A percentile compares a stretch with the other conserved stretches of the same genome.
These are phyloP conservation scores for Linnemannia elongata DNA, from an alignment of 192 early-diverging fungal genomes.

Conservation along the genomic window DNA sequence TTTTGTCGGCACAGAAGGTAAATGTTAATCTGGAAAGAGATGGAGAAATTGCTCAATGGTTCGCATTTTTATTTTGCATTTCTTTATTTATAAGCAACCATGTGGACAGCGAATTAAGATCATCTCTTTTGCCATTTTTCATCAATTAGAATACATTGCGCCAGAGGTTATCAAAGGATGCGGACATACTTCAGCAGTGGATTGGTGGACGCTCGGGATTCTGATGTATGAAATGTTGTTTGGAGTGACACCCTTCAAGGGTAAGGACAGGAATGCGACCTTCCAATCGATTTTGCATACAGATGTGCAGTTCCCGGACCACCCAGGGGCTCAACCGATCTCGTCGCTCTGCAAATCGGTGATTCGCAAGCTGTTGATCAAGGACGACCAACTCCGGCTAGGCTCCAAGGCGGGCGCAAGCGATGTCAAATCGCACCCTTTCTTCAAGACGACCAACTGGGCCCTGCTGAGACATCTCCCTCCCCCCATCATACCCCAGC, in stretches of 20 bases:
- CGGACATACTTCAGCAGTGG: constrained; percentile 96
- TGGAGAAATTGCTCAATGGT: constrained; percentile 84
- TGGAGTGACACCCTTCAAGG: constrained; percentile 98
- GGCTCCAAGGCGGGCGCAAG: constrained; percentile 92
- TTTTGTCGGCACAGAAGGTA: constrained; percentile 97
- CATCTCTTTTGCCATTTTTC: neutral
- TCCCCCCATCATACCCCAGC: constrained; percentile 88
- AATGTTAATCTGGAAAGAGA: neutral
- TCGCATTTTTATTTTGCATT: neutral
- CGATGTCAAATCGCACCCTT: constrained; percentile 93
- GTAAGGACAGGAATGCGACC: constrained; percentile 89
- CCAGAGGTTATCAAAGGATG: constrained; percentile 90
- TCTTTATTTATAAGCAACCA: neutral
- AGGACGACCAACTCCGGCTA: constrained; percentile 91
- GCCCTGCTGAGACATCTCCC: constrained; percentile 88
- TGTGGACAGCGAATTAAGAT: neutral
- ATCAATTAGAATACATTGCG: constrained; percentile 46
- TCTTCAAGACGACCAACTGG: constrained; percentile 95
- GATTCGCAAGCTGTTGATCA: constrained; percentile 88
- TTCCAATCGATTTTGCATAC: constrained; percentile 91
- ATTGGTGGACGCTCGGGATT: constrained; percentile 99
- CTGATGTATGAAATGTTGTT: constrained; percentile 99
- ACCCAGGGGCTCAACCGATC: constrained; percentile 42
- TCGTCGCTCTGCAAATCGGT: constrained; percentile 76
- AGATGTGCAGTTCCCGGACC: constrained; percentile 84